phyloP scores from a whole-genome alignment of 495 filamentous ascomycete species.

The Mycothermus thermophilus region DNA sequence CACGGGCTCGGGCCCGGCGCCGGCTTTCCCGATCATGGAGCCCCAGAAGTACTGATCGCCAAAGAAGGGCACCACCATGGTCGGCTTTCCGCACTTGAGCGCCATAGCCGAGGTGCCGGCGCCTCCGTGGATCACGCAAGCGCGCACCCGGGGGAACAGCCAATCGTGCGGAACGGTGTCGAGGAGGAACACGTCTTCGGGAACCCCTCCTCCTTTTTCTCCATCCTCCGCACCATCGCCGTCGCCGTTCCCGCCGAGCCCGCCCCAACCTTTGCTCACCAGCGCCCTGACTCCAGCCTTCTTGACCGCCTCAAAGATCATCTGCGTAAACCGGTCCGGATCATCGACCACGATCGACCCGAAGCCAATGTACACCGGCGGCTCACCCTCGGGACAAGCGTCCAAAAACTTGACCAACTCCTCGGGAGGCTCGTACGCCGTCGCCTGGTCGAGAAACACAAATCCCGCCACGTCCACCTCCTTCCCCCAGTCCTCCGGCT shows the following conservation, averaged over 20 bases:
- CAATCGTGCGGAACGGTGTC: conserved; percentile 57
- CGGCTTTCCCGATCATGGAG: conserved; percentile 48
- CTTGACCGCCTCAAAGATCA: conserved; percentile 49
- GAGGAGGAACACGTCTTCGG: conserved; percentile 47
- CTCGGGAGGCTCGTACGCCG: conserved; percentile 47
- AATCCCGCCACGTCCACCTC: conserved; percentile 64
- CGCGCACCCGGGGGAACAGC: conserved; percentile 47
- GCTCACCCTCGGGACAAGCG: no score
- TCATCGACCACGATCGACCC: conserved; percentile 58
- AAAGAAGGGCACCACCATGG: conserved; percentile 57
- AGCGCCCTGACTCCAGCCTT: conserved; percentile 46
- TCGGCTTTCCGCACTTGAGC: conserved; percentile 48
- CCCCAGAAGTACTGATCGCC: conserved; percentile 78
- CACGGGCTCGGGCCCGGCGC: conserved; percentile 57
- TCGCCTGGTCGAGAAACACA: conserved; percentile 53
- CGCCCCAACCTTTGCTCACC: conserved; percentile 55
- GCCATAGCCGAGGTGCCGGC: conserved; percentile 55
- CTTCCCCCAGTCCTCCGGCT: conserved; percentile 60
- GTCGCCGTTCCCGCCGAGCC: conserved; percentile 38
- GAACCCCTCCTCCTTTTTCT: no score
- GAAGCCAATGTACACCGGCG: conserved; percentile 53
- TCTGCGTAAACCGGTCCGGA: conserved; percentile 44
- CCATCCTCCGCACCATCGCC: no score
- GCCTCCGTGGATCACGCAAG: conserved; percentile 52
- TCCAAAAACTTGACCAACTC: conserved; percentile 51